A percentile compares a stretch with the other conserved stretches of the same genome.
Evolutionary conservation across 192 early-diverging fungal genomes (phyloP).

Genomic region (Oehlia diaphana): DNA sequence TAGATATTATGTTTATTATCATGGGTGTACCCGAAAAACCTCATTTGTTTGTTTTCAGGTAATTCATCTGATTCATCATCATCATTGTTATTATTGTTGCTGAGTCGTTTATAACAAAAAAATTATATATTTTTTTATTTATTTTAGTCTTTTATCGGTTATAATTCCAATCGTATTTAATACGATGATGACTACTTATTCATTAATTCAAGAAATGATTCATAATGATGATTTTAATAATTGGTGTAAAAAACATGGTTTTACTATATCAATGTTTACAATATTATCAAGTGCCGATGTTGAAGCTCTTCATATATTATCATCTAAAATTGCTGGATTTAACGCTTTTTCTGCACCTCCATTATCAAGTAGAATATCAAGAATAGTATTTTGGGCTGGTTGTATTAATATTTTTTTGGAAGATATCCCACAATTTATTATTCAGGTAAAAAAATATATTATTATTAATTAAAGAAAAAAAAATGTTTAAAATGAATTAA

Average conservation of each 20-base stretch:
- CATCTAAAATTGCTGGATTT: background rate
- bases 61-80: background rate
- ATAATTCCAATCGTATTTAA: background rate
- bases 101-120: too few relatives aligned
- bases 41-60: background rate
- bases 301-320: background rate
- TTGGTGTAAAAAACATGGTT: background rate
- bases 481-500: too few relatives aligned
- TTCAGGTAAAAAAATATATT: background rate
- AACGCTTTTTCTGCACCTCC: background rate
- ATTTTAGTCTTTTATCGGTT: background rate
- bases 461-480: too few relatives aligned
- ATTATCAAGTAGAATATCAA: background rate
- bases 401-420: conserved; percentile 1
- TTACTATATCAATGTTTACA: background rate
- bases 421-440: conserved; percentile 15
- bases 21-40: background rate
- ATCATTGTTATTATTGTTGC: background rate
- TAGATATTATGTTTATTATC: background rate
- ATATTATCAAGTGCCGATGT: conserved; percentile 7
- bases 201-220: background rate
- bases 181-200: background rate
- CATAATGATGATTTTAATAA: background rate
- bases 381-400: background rate
- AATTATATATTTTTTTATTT: too few relatives aligned